Conservation (phyloP, 768 basidiomycete species). For the Tylopilus vinaceipallidus region DNA sequence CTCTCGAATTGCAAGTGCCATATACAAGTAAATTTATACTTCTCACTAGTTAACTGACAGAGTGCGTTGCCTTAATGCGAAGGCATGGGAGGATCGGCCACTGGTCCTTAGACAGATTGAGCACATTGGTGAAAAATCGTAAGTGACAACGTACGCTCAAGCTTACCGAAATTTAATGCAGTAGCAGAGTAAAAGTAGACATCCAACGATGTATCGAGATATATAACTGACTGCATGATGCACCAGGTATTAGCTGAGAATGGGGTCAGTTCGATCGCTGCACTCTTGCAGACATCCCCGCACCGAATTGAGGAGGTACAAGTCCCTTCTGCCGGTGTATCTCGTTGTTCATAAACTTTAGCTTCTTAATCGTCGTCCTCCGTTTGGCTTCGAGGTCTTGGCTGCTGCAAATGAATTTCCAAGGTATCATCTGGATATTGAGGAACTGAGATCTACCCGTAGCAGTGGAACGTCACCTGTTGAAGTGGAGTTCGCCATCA, state of each 20-base stretch:
- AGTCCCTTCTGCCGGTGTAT: not conserved
- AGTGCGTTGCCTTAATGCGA: conserved; percentile 73
- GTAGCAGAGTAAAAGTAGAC: conserved; percentile 25
- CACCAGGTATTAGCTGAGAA: conserved; percentile 75
- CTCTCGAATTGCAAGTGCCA: conserved; percentile 65
- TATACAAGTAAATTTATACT: not conserved
- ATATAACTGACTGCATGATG: conserved; percentile 22
- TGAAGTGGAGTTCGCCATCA: conserved; percentile 52
- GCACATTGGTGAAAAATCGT: conserved; percentile 93
- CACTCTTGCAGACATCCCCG: conserved; percentile 55
- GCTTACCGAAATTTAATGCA: not conserved
- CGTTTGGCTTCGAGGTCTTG: conserved; percentile 72
- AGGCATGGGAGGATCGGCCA: conserved; percentile 90
- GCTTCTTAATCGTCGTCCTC: conserved; percentile 72
- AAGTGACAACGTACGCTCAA: conserved; percentile 24
- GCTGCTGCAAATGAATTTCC: conserved; percentile 63
- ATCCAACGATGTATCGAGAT: not conserved
- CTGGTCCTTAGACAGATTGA: conserved; percentile 84
- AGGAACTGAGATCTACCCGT: conserved; percentile 41
- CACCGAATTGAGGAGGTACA: conserved; percentile 61
- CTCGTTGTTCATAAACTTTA: conserved; percentile 27
- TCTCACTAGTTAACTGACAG: conserved; percentile 36
- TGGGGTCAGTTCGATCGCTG: conserved; percentile 62
- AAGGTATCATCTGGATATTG: conserved; percentile 53
- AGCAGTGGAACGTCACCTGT: conserved; percentile 53